Evolutionary conservation across 2,329 filamentous ascomycete species (phyloP), one percentile per base, ranked within the genome.

Genomic region (Phialemonium atrogriseum): DNA sequence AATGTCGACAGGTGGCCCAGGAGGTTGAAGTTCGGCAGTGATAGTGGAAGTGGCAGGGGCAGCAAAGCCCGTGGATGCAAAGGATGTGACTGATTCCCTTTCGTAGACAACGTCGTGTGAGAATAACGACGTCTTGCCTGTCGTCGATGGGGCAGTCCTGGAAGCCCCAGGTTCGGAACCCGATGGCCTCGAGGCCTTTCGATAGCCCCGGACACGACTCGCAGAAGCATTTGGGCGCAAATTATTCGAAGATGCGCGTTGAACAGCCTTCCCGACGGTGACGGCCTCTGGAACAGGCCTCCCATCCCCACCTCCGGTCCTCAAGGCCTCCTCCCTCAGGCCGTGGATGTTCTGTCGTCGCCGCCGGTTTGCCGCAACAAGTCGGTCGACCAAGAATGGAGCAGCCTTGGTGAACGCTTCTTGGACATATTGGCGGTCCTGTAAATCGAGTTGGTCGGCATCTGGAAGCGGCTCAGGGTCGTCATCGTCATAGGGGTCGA

Each of bases 1-100:
- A 7, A 35, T 16, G 14, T 32, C 23, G 5, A 41, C 34, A 2
- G 41, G 39, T 5, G 38, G 39, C 7, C 24, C 30, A 17, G 43
- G 38, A 5, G 34, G 33, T 20, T 14, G 13, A 27, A 33, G 24
- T 7, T 23, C 10, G 7, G 14, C 13, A 13, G 22, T 24, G 21
- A 30, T 12, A 29, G 28, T 9, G 12, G 32, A 30, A n/a, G 26
- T 30, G 10, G 15, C 13, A 10, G 32, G n/a, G n/a, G n/a, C n/a
- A n/a, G n/a, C n/a, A n/a, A n/a, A n/a, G n/a, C n/a, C n/a, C n/a
- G n/a, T n/a, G n/a, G n/a, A n/a, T n/a, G n/a, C n/a, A n/a, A n/a
- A n/a, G n/a, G n/a, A n/a, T n/a, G n/a, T n/a, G n/a, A n/a, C n/a
- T n/a, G n/a, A n/a, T n/a, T n/a, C n/a, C n/a, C n/a, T n/a, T n/a